Evolutionary conservation across 495 filamentous ascomycete genomes (phyloP).

Genomic region (Xeromyces bisporus): DNA sequence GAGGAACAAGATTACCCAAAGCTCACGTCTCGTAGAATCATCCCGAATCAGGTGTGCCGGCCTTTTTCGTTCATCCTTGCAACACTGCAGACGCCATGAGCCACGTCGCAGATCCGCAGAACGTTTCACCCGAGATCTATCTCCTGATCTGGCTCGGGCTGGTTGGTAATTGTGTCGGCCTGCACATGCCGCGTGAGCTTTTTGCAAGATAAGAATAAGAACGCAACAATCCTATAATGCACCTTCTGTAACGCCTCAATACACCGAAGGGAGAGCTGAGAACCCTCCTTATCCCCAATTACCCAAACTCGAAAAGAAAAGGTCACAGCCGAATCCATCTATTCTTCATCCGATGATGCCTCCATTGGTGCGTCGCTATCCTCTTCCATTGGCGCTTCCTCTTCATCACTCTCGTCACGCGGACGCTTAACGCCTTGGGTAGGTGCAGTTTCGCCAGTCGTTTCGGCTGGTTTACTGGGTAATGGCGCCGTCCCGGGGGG

Average conservation of each 20-base stretch:
- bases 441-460: constrained; percentile 14
- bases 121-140: constrained; percentile 45
- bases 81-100: constrained; percentile 64
- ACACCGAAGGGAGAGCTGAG: not conserved
- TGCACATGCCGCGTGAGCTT: constrained; percentile 45
- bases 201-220: constrained; percentile 10
- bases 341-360: constrained; percentile 36
- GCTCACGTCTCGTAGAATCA: constrained; percentile 51
- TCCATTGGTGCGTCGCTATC: constrained; percentile 41
- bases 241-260: not conserved
- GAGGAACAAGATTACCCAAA: constrained; percentile 7
- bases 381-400: constrained; percentile 61
- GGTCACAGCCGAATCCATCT: constrained; percentile 3
- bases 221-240: not conserved
- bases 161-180: constrained; percentile 53
- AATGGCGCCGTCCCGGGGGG: constrained; percentile 34
- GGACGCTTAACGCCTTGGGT: constrained; percentile 42
- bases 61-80: constrained; percentile 76
- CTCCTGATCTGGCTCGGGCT: constrained; percentile 67
- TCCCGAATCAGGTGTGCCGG: constrained; percentile 53
- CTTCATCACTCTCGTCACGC: constrained; percentile 52
- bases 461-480: constrained; percentile 23
- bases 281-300: too few species aligned
- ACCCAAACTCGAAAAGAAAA: not conserved
- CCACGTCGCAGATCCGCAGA: constrained; percentile 26